These are phyloP conservation scores for Paraconiothyrium brasiliense DNA, from an alignment of 2,329 filamentous ascomycete species.

Conservation along the genomic window DNA sequence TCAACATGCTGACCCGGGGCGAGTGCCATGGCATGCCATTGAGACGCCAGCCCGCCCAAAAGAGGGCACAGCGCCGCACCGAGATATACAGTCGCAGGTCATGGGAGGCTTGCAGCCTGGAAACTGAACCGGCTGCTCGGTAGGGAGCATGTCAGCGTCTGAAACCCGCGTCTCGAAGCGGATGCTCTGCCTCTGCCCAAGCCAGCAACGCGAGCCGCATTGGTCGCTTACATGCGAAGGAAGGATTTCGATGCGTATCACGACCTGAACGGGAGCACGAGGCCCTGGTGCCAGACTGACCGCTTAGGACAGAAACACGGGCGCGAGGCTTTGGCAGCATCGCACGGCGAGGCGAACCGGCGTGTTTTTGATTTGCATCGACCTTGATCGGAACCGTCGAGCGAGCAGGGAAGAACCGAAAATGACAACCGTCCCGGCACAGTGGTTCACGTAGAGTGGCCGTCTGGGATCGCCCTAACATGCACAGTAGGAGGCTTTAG, in stretches of 20 bases:
- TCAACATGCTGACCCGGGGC: not conserved
- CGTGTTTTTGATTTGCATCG: not conserved
- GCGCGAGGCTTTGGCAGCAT: not conserved
- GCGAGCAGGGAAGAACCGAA: conserved; percentile 6
- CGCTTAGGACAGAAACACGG: not conserved
- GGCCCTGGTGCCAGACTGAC: conserved; percentile 16
- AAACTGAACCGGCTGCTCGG: conserved; percentile 8
- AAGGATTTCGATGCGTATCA: conserved; percentile 16
- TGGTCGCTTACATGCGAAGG: conserved; percentile 30
- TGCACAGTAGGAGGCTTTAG: conserved; percentile 21
- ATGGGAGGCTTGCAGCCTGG: not conserved
- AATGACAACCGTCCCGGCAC: conserved; percentile 23
- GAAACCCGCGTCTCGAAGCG: conserved; percentile 16
- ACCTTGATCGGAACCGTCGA: conserved; percentile 1
- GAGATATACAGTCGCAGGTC: not conserved
- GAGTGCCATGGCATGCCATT: not conserved
- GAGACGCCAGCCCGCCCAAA: conserved; percentile 10
- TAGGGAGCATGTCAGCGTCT: conserved; percentile 11
- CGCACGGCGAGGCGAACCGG: not conserved
- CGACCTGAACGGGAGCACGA: conserved; percentile 16
- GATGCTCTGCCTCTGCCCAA: conserved; percentile 17
- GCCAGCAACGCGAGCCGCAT: conserved; percentile 18
- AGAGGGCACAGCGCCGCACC: conserved; percentile 2
- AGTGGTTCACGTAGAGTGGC: conserved; percentile 27
- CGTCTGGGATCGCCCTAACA: conserved; percentile 24